These are phyloP conservation scores for Calocera viscosa DNA, from an alignment of 768 basidiomycete species.

Conservation along the genomic window DNA sequence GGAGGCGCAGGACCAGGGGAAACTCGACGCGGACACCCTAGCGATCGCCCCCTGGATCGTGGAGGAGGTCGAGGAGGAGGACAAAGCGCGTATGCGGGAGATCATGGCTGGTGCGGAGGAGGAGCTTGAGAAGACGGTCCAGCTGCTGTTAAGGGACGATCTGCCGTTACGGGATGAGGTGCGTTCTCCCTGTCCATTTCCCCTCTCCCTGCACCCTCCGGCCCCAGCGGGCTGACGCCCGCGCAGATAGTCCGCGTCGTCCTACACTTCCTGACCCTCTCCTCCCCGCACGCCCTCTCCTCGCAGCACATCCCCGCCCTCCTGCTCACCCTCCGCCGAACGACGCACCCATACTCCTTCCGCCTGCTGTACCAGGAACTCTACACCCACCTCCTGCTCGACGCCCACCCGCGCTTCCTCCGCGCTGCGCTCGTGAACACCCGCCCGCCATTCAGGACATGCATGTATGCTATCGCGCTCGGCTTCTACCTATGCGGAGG, in stretches of 20 bases:
- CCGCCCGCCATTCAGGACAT: background rate
- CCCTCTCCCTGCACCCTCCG: background rate
- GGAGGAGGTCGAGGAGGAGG: background rate
- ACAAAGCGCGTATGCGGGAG: background rate
- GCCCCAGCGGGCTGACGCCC: background rate
- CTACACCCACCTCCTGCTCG: background rate
- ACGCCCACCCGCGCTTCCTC: background rate
- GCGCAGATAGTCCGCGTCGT: conserved; percentile 2
- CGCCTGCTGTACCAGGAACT: background rate
- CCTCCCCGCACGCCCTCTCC: background rate
- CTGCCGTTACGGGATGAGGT: background rate
- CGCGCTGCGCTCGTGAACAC: background rate
- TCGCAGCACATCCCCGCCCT: background rate
- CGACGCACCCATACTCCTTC: conserved; percentile 1
- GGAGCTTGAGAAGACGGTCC: conserved; percentile 2
- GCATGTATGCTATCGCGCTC: background rate
- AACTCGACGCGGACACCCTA: background rate
- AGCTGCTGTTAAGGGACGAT: background rate
- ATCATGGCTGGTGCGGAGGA: background rate
- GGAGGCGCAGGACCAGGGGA: too few relatives aligned
- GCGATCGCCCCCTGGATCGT: background rate
- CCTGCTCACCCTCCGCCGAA: conserved; percentile 1
- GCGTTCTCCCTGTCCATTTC: background rate
- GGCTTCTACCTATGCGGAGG: background rate
- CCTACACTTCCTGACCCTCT: background rate